Evolutionary conservation across 331 rosid genomes (phyloP).

Genomic region (Pyrus hybrid): DNA sequence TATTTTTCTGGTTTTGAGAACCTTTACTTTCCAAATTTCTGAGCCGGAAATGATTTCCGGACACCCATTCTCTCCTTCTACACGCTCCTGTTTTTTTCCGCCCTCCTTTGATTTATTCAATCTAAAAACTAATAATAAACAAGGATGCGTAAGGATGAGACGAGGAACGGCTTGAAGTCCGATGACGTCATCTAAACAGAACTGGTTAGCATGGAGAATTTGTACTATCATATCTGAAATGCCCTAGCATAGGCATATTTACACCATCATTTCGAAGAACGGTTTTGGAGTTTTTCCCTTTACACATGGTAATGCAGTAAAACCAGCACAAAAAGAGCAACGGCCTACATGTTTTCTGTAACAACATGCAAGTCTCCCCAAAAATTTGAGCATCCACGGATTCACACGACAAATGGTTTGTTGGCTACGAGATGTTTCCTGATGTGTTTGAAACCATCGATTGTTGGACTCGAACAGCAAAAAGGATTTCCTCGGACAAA

Average conservation of each 20-base stretch:
- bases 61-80: background rate
- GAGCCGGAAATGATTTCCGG: background rate
- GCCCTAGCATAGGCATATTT: background rate
- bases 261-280: background rate
- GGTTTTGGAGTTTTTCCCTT: background rate
- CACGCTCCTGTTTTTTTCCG: too few species aligned
- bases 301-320: slow-evolving; percentile 4
- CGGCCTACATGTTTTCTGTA: background rate
- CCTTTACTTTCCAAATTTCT: background rate
- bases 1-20: background rate
- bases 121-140: too few species aligned
- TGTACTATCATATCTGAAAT: background rate
- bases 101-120: too few species aligned
- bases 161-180: background rate
- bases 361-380: background rate
- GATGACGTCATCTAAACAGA: background rate
- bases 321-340: background rate
- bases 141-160: too few species aligned
- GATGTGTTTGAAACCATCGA: slow-evolving; percentile 7
- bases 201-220: background rate
- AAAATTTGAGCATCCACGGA: background rate
- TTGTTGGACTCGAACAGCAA: slow-evolving; percentile 13
- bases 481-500: background rate
- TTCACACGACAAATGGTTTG: background rate
- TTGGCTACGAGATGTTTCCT: background rate